A percentile compares a stretch with the other conserved stretches of the same genome.
Conservation (phyloP, 2,329 filamentous ascomycete genomes). For the Trichoderma brevicompactum region DNA sequence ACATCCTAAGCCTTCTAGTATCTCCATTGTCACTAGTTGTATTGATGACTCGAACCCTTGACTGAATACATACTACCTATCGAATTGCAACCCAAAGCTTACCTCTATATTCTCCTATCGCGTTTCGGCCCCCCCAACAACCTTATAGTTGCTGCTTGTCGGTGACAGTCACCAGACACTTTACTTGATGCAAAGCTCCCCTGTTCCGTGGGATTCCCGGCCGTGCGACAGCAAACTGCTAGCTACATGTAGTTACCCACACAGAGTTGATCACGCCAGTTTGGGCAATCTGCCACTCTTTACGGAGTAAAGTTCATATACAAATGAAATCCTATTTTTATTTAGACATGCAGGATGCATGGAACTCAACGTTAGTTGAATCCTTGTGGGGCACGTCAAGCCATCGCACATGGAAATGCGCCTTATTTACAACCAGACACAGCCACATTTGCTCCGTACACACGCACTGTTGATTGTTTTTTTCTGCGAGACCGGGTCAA, state of each 20-base stretch:
- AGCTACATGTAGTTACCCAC: neutral
- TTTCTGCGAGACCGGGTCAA: too few relatives aligned
- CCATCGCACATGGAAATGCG: too few relatives aligned
- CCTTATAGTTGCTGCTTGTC: neutral
- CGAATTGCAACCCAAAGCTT: neutral
- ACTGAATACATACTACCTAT: neutral
- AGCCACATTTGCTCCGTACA: too few relatives aligned
- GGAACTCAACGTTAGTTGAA: too few relatives aligned
- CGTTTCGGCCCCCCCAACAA: neutral
- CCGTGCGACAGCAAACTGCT: neutral
- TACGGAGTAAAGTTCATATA: neutral
- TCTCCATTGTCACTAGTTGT: too few relatives aligned
- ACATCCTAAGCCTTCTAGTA: neutral
- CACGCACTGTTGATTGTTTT: too few relatives aligned
- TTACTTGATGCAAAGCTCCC: neutral
- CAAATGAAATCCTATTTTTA: conserved; percentile 4
- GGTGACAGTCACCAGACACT: neutral
- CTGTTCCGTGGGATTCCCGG: neutral
- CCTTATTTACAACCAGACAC: too few relatives aligned
- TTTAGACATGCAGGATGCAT: neutral
- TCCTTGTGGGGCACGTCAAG: too few relatives aligned
- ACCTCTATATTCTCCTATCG: conserved; percentile 2
- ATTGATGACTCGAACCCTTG: neutral
- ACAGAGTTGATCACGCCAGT: neutral
- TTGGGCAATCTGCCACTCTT: neutral